phyloP scores from a whole-genome alignment of 495 filamentous ascomycete species.

The Penicillium parvum region DNA sequence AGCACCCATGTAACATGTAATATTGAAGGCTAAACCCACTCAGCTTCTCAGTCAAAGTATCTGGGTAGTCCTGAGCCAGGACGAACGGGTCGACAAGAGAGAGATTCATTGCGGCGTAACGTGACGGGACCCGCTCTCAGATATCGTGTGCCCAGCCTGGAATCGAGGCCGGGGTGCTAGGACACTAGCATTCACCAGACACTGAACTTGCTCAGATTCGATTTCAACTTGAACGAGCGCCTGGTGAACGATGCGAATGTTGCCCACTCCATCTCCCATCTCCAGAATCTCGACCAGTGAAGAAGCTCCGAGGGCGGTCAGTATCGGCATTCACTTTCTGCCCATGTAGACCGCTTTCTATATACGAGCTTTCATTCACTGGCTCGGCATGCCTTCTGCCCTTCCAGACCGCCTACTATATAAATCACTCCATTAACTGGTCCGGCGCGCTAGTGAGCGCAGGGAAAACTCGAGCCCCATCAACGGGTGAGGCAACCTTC shows the following conservation, averaged over 20 bases:
- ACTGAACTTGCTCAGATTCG: slow-evolving; percentile 1
- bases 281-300: slow-evolving; percentile 5
- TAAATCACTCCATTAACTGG: slow-evolving; percentile 20
- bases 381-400: slow-evolving; percentile 8
- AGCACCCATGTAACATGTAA: not conserved
- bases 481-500: slow-evolving; percentile 39
- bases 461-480: slow-evolving; percentile 47
- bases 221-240: not conserved
- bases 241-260: too few relatives aligned
- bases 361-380: too few relatives aligned
- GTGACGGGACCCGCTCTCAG: slow-evolving; percentile 3
- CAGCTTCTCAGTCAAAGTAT: slow-evolving; percentile 78
- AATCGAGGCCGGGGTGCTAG: slow-evolving; percentile 24
- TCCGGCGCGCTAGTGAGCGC: slow-evolving; percentile 23
- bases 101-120: slow-evolving; percentile 60
- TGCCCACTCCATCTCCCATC: slow-evolving; percentile 9
- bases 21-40: slow-evolving; percentile 42
- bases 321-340: not conserved
- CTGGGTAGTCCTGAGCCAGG: slow-evolving; percentile 92
- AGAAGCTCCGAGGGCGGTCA: slow-evolving; percentile 13
- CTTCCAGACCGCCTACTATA: not conserved
- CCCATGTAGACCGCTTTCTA: too few relatives aligned
- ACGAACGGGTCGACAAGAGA: slow-evolving; percentile 75
- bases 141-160: slow-evolving; percentile 21
- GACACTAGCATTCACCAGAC: slow-evolving; percentile 28